Evolutionary conservation across 2,329 filamentous ascomycete species (phyloP).

Genomic region (Fusarium algeriense): DNA sequence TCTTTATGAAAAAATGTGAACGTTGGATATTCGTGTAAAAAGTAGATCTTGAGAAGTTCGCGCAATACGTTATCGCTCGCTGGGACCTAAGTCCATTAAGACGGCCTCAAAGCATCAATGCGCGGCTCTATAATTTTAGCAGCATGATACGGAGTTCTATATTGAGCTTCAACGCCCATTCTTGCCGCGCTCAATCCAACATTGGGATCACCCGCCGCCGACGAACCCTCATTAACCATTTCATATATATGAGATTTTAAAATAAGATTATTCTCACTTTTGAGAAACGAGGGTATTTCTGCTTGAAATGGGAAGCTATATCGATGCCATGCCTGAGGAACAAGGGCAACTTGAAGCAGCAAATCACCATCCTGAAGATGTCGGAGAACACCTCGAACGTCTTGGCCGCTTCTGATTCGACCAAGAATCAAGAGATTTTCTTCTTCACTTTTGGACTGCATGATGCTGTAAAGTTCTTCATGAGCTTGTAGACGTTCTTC

Average conservation of each 20-base stretch:
- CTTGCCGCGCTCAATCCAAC: background rate
- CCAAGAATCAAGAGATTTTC: no score
- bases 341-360: background rate
- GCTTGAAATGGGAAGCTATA: background rate
- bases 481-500: no score
- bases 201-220: background rate
- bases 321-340: background rate
- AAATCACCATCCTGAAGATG: background rate
- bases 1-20: background rate
- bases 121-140: background rate
- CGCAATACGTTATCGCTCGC: background rate
- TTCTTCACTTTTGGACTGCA: no score
- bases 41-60: background rate
- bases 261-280: background rate
- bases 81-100: background rate
- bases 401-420: no score
- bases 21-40: background rate
- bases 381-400: no score
- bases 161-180: background rate
- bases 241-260: background rate
- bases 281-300: background rate
- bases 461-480: no score
- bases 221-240: background rate
- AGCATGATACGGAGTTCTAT: background rate
- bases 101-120: background rate